Base-by-base conservation (phyloP, 2,329 filamentous ascomycete species). In the Biscogniauxia sp. region DNA sequence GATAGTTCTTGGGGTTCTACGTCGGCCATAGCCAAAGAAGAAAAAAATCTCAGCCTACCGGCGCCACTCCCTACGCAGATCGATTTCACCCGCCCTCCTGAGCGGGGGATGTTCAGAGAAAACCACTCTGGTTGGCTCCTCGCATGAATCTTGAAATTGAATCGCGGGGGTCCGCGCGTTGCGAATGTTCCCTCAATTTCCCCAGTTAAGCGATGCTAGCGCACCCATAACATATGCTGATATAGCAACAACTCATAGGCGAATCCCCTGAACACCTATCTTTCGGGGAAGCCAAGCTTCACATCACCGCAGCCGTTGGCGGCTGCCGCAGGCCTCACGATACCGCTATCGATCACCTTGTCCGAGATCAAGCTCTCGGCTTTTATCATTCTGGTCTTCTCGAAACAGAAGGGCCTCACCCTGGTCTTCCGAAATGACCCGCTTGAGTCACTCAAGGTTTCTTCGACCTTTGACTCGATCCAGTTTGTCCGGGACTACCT, bases 361-460 rank as follows among this genome's bases (percentile, higher is more conserved):
- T 98, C 95, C 53, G 92, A 98, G 68, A 96, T 99, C 73, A 92
- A 96, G 72, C 81, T 99, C 55, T 97, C 93, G 3, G 95, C 94
- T 11, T 98, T 99, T 75, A 96, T 99, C 68, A 97, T 99, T 61
- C 78, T 99, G 55, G 95, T 99, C 63, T 99, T 99, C 75, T 98
- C 94, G 2, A 94, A 93, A 74, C 93, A 97, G 78, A 99, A 99
- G 74, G 95, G 95, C 20, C 84, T 99, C 60, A 99, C 95, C 1
- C 83, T 99, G 54, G 95, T 99, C 52, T 99, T 99, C 75, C 89
- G 95, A 70, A 98, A 99, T 84, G 95, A 99, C 74, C 95, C 95
- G 4, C 87, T 99, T 63, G 95, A 99, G 75, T 97, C 94, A 4
- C 87, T 99, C 71, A 98, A 97, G 80, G 95, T 99, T 67, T 98